A percentile compares a stretch with the other conserved stretches of the same genome.
phyloP scores from a whole-genome alignment of 768 basidiomycete species.

The Kwoniella mangroviensis region DNA sequence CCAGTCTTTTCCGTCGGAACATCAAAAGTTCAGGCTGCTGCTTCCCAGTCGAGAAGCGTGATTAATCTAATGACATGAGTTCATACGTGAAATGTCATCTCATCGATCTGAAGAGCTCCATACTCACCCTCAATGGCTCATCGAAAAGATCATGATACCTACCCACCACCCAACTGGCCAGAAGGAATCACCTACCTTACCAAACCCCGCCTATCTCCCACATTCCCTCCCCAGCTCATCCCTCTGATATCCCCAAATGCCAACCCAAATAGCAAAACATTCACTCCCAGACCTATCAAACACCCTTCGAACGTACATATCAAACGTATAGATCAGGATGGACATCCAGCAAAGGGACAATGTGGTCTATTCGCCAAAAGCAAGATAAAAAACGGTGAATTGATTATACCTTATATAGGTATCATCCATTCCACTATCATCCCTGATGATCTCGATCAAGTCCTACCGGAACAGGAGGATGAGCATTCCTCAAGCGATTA shows the following conservation, averaged over 20 bases:
- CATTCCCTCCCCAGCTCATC: constrained; percentile 61
- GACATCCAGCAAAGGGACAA: constrained; percentile 79
- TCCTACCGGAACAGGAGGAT: constrained; percentile 1
- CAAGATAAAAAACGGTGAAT: constrained; percentile 69
- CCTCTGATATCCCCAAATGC: constrained; percentile 23
- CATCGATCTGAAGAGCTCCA: too few species aligned
- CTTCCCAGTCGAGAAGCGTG: too few species aligned
- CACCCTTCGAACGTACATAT: constrained; percentile 63
- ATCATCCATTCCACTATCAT: constrained; percentile 76
- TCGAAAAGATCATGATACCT: constrained; percentile 28
- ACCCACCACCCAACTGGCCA: constrained; percentile 65
- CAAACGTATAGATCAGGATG: constrained; percentile 61
- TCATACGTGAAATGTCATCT: too few species aligned
- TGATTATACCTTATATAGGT: constrained; percentile 80
- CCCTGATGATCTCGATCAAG: constrained; percentile 57
- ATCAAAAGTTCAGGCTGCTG: too few species aligned
- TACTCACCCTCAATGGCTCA: constrained; percentile 23
- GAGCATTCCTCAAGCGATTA: constrained; percentile 65
- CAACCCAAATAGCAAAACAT: constrained; percentile 18
- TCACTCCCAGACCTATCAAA: constrained; percentile 23
- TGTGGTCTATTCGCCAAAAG: constrained; percentile 77
- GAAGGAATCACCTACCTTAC: constrained; percentile 65
- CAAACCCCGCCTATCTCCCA: constrained; percentile 65
- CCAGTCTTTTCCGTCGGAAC: too few species aligned
- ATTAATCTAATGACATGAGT: too few species aligned